Percentiles rank a stretch among this genome's conserved stretches.
phyloP scores from a whole-genome alignment of 345 rosid species.

The Psidium guajava region DNA sequence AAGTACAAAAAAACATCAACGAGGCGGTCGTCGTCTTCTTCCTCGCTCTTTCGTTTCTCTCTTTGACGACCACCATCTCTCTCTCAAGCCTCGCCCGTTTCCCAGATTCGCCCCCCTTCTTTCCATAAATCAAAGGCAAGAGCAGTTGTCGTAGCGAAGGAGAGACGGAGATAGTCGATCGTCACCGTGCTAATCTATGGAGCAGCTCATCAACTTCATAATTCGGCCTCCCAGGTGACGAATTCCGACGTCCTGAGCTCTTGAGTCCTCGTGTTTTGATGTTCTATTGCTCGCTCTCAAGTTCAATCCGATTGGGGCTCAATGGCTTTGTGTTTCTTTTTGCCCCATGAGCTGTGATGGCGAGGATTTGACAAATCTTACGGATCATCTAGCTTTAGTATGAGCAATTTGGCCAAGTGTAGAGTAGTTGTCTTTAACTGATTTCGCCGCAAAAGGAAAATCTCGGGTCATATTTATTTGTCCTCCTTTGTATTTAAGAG shows the following conservation, averaged over 20 bases:
- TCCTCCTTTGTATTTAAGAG: not conserved
- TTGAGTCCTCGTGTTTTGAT: not conserved
- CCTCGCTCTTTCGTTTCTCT: not conserved
- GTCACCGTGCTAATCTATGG: slow-evolving; percentile 22
- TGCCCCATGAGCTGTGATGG: not conserved
- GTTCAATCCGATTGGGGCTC: not conserved
- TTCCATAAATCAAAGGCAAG: not conserved
- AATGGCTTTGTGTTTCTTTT: not conserved
- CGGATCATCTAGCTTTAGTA: not conserved
- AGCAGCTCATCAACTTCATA: slow-evolving; percentile 87
- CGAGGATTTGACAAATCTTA: not conserved
- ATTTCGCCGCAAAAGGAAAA: not conserved
- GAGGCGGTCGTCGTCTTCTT: not conserved
- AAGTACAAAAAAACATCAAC: not conserved
- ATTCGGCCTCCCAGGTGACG: slow-evolving; percentile 91
- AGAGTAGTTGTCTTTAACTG: not conserved
- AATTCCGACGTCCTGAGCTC: not conserved
- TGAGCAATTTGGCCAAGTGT: not conserved
- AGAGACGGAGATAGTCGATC: not conserved
- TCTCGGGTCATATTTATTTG: not conserved
- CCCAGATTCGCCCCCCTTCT: not conserved
- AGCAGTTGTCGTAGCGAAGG: not conserved
- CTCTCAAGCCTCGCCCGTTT: not conserved
- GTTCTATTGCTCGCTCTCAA: not conserved
- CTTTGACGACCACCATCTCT: not conserved